Conservation (phyloP, 176 grass and related monocot genomes). For the Aechmea fasciata region DNA sequence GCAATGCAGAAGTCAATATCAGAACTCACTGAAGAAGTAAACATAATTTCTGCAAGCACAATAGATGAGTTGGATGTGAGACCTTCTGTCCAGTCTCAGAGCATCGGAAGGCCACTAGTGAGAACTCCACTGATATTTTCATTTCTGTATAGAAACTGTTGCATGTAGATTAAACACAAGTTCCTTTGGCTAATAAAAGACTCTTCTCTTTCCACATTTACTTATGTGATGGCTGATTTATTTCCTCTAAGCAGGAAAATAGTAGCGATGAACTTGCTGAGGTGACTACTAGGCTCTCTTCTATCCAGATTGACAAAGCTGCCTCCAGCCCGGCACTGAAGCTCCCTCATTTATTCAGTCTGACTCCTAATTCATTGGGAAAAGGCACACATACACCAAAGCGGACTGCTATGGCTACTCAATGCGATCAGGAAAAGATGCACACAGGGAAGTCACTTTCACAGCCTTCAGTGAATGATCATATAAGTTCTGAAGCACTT, state of each 20-base stretch:
- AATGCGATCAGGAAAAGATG: constrained; percentile 45
- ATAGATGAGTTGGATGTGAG: constrained; percentile 45
- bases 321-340: constrained; percentile 54
- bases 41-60: constrained; percentile 39
- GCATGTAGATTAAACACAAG: constrained; percentile 9
- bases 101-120: constrained; percentile 50
- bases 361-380: constrained; percentile 70
- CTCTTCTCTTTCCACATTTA: background rate
- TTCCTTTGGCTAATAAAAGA: too few relatives aligned
- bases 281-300: constrained; percentile 57
- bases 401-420: constrained; percentile 24
- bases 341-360: constrained; percentile 81
- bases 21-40: constrained; percentile 85
- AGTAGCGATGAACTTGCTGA: constrained; percentile 44
- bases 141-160: constrained; percentile 12
- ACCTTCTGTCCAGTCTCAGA: constrained; percentile 28
- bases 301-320: constrained; percentile 57
- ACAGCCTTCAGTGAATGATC: constrained; percentile 26
- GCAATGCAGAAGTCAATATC: constrained; percentile 85
- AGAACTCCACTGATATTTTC: constrained; percentile 14
- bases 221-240: constrained; percentile 18
- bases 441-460: constrained; percentile 27
- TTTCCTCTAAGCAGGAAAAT: constrained; percentile 44
- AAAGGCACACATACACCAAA: constrained; percentile 58
- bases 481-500: constrained; percentile 21